Evolutionary conservation across 345 rosid genomes (phyloP), one percentile per base, ranked within the genome.

Genomic region (Moricandia arvensis): DNA sequence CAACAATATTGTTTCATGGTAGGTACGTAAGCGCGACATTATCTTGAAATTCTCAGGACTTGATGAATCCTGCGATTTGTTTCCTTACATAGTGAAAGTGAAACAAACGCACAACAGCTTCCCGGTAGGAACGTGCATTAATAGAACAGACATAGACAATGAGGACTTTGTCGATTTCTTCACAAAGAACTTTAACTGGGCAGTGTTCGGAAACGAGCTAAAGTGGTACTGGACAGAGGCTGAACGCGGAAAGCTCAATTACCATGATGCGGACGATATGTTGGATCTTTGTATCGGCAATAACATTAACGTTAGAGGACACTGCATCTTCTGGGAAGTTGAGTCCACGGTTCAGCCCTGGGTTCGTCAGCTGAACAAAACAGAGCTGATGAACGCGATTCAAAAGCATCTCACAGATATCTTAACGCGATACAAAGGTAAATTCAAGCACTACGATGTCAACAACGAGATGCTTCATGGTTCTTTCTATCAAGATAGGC

Each of bases 191-290:
- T 93, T 93, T 74, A 91, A 90, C 76, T 91, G 98, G 98, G 91
- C 86, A 12, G 95, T 90, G 76, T 91, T 93, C 17, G 98, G 90
- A 71, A 93, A 93, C 73, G 98, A 93, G 80, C 75, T 93, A 30
- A 93, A 91, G 68, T 93, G 98, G 98, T 88, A 83, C 71, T 85
- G 90, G 89, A 93, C 93, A n/a, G 98, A 93, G 72, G 31, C 96
- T 11, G 87, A 83, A 78, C 87, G 84, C 37, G 98, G 94, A 3
- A 88, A 85, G 59, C 59, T 91, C 59, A 90, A 87, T 77, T 91
- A 89, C 80, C 89, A 80, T 72, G 97, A 93, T 59, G 93, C 97
- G 3, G 96, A 91, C 69, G 96, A 93, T 75, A 88, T 93, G 87
- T 71, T 91, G 54, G 93, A 82, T 16, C 72, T 91, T 9, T 91